Evolutionary conservation across 495 filamentous ascomycete species (phyloP).

Genomic region (Patellaria atrata): DNA sequence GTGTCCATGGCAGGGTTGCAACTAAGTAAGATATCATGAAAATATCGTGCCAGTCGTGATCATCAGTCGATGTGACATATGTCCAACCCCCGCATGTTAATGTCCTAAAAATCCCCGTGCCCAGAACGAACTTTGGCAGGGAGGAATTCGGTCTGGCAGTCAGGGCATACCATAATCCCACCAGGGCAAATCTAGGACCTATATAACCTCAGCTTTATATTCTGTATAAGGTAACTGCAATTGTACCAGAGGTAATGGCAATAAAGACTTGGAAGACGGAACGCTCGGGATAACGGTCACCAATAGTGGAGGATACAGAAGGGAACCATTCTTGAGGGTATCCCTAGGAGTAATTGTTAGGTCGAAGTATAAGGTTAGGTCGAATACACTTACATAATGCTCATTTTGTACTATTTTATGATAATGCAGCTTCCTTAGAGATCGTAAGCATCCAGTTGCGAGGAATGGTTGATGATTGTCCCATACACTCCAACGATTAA

Average conservation of each 20-base stretch:
- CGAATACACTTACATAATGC: constrained; percentile 49
- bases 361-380: neutral
- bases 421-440: constrained; percentile 55
- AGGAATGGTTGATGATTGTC: neutral
- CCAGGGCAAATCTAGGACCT: constrained; percentile 84
- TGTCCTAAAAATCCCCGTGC: constrained; percentile 72
- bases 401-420: constrained; percentile 97
- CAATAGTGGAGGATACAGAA: constrained; percentile 96
- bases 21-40: constrained; percentile 99
- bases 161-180: constrained; percentile 84
- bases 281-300: constrained; percentile 91
- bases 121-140: constrained; percentile 70
- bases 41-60: constrained; percentile 97
- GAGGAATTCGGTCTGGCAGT: constrained; percentile 58
- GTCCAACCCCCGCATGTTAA: constrained; percentile 97
- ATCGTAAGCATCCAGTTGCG: constrained; percentile 9
- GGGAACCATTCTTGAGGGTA: constrained; percentile 99
- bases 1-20: constrained; percentile 87
- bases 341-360: constrained; percentile 32
- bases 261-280: constrained; percentile 97
- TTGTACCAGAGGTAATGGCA: constrained; percentile 76
- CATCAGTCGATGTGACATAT: constrained; percentile 95
- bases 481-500: constrained; percentile 62
- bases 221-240: neutral
- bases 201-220: constrained; percentile 4